Base-by-base conservation (phyloP, 2,329 filamentous ascomycete species). In the Xylaria sp. region DNA sequence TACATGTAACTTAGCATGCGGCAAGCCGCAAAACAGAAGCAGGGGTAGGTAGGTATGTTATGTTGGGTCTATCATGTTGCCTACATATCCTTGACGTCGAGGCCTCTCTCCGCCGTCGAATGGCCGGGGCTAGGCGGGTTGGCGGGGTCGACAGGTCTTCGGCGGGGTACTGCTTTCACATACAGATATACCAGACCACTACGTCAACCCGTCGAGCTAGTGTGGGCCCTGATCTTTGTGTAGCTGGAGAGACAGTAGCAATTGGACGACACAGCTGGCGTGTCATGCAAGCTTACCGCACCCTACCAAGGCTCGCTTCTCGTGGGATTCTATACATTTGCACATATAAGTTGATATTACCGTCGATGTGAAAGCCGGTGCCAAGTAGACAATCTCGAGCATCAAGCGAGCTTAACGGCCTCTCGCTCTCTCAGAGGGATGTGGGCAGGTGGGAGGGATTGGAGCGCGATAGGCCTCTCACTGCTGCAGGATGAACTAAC, bases 141-240 rank as follows among this genome's bases (percentile, higher is more conserved):
- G 42, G 58, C 43, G 58, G 58, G 58, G 58, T 58, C 43, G 42
- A 56, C 43, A 48, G 41, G 18, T 22, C 39, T 44, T 54, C 56
- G 48, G 58, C 44, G 58, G 58, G 58, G 58, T 59, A 56, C 51
- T 41, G 29, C 38, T 42, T 19, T 46, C 21, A 16, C 29, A 50
- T 49, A 44, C 39, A 41, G 47, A 17, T 38, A 54, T 56, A 43
- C n/a, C n/a, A n/a, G n/a, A n/a, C n/a, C n/a, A 26, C 49, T 61
- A 61, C 55, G 55, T 60, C 58, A 58, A 49, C 52, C 8, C 46
- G 39, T 26, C 49, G 39, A 51, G 49, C 46, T 53, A 52, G 54
- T 38, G 50, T 41, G n/a, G 38, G 39, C 51, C 53, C 46, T 39
- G 17, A 48, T 40, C 21, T 50, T 47, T 48, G 9, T 34, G 29